Evolutionary conservation across 2,329 filamentous ascomycete species (phyloP).

Genomic region (Cladosporium halotolerans): DNA sequence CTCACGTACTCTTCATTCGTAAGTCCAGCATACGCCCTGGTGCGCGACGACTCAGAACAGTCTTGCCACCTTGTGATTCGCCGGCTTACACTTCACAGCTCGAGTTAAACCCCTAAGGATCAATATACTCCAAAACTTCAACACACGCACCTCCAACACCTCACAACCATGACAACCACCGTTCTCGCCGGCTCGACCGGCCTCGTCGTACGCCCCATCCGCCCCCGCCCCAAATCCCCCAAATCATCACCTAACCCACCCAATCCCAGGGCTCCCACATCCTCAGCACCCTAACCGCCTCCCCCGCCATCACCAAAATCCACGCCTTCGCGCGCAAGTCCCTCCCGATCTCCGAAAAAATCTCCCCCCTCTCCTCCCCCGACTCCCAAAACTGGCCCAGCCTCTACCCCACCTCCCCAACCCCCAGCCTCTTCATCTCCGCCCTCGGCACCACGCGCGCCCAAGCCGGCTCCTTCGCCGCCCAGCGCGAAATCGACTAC

Average conservation of each 20-base stretch:
- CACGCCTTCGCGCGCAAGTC: conserved; percentile 61
- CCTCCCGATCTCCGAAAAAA: conserved; percentile 51
- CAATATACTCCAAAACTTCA: no score
- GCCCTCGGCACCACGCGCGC: conserved; percentile 73
- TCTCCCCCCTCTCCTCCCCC: conserved; percentile 59
- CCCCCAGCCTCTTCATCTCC: conserved; percentile 57
- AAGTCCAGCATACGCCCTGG: no score
- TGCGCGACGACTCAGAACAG: no score
- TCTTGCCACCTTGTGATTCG: no score
- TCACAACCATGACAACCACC: conserved; percentile 40
- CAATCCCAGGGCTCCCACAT: conserved; percentile 62
- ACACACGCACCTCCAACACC: no score
- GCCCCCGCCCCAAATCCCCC: neutral
- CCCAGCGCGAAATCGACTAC: conserved; percentile 82
- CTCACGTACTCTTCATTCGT: no score
- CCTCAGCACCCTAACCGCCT: conserved; percentile 55
- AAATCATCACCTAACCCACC: neutral
- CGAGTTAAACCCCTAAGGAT: no score
- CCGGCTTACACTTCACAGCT: no score
- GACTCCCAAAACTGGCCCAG: conserved; percentile 65
- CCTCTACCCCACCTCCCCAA: conserved; percentile 49
- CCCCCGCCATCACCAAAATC: conserved; percentile 48
- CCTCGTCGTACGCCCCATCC: conserved; percentile 42
- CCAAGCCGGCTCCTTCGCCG: conserved; percentile 66
- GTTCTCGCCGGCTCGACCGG: conserved; percentile 61